phyloP scores from a whole-genome alignment of 306 rosid genomes.

The Cicer bijugum region DNA sequence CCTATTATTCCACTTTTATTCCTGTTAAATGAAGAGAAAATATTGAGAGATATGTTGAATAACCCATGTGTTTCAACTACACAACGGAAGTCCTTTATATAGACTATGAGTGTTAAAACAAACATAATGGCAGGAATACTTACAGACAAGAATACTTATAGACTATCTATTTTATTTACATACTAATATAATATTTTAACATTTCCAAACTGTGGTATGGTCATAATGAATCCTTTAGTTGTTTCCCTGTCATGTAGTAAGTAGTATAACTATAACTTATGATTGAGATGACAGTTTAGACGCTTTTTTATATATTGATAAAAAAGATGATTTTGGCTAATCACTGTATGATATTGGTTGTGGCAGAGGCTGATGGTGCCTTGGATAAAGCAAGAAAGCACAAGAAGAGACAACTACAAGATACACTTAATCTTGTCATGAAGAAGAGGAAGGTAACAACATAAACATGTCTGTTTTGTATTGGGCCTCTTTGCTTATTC shows the following conservation, averaged over 20 bases:
- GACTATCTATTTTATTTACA: no score
- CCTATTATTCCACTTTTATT: neutral
- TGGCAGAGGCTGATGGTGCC: conserved; percentile 98
- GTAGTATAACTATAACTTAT: conserved; percentile 19
- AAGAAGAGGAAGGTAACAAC: conserved; percentile 87
- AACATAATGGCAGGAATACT: no score
- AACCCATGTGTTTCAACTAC: no score
- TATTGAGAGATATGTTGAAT: no score
- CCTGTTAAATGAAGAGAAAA: no score
- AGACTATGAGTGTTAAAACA: no score
- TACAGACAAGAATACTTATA: no score
- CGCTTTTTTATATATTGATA: conserved; percentile 18
- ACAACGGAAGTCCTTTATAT: no score
- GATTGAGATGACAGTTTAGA: neutral
- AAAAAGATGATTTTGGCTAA: neutral
- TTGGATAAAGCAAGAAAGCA: conserved; percentile 98
- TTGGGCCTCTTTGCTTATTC: conserved; percentile 23
- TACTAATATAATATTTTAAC: no score
- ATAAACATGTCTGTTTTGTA: conserved; percentile 13
- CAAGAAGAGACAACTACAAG: conserved; percentile 96
- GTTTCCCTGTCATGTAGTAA: neutral
- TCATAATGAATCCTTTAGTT: conserved; percentile 21
- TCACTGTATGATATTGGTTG: conserved; percentile 40
- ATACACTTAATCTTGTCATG: conserved; percentile 86
- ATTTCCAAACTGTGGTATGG: neutral